Evolutionary conservation across 2,329 filamentous ascomycete genomes (phyloP), one percentile per base, ranked within the genome.

Genomic region (Botrytis aclada): DNA sequence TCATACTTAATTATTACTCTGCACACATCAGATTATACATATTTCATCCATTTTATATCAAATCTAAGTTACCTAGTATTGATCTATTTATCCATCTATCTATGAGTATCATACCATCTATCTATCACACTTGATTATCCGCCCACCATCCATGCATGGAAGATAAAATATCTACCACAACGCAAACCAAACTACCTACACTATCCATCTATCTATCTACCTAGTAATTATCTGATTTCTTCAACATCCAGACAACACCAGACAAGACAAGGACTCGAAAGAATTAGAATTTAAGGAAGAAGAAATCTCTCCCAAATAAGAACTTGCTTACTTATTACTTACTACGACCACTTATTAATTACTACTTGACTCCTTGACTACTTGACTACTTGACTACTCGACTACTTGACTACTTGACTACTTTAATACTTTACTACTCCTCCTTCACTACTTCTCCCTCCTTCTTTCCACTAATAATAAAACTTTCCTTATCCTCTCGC

Each of bases 401-500:
- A n/a, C n/a, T n/a, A n/a, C n/a, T n/a, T n/a, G n/a, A n/a, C n/a
- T n/a, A n/a, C n/a, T n/a, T n/a, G n/a, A n/a, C n/a, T n/a, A n/a
- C n/a, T n/a, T n/a, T n/a, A n/a, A n/a, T n/a, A n/a, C n/a, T n/a
- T n/a, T n/a, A n/a, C n/a, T n/a, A n/a, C n/a, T n/a, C n/a, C n/a
- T n/a, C n/a, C n/a, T n/a, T n/a, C n/a, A n/a, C 25, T 41, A 32
- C 29, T 8, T 58, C 29, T 32, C 1, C 18, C 29, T 61, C 3
- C 58, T 14, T 61, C 20, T 29, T 63, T 64, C 39, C n/a, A 56
- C 39, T 56, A 22, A 32, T 56, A 22, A 32, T 20, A 29, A 43
- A 32, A 4, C 47, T 67, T 67, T 56, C 34, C 65, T 47, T 47
- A 47, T 41, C 64, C 34, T 54, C 34, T 67, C 64, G 47, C 65